Base-by-base conservation (phyloP, 805 yeast species). In the Yarrowia yakushimensis region DNA sequence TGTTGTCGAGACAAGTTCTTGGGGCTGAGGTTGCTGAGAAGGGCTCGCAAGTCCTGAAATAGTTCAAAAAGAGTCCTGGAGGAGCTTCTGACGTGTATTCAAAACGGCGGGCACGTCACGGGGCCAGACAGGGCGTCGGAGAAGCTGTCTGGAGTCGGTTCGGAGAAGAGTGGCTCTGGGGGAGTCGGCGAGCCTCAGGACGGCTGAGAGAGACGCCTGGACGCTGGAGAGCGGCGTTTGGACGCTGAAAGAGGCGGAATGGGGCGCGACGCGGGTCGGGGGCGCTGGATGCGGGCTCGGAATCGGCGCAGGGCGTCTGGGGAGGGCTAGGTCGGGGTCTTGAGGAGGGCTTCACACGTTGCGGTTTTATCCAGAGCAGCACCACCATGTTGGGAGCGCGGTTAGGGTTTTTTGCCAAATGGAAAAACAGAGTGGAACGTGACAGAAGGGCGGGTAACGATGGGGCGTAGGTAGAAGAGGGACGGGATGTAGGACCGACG, bases 351-450 rank as follows among this genome's bases (percentile, higher is more conserved):
- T 48, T 48, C 55, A 31, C 55, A 48, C 55, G 55, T 48, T 48
- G 55, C 55, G 55, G 55, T 48, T 48, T 48, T 48, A 48, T 48
- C 55, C n/a, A 11, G 18, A 30, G 20, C 28, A 10, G 55, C 30
- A 22, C n/a, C 27, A 22, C 55, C 55, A 48, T 48, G 55, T 48
- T 48, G 55, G 55, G 55, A 48, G 55, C 15, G 55, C n/a, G 55
- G 55, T 48, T 48, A 48, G 55, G 55, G 55, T 48, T 48, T 46
- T 48, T 48, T 31, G 55, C 55, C 55, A 48, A 48, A 48, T 48
- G 55, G 55, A 48, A 48, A 31, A 46, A 46, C 54, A 30, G 54
- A 22, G 55, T 48, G 55, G 55, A 48, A 48, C 55, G 55, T 48
- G 55, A 48, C 55, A 48, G 55, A 48, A 48, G 7, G 10, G 31